phyloP scores from a whole-genome alignment of 257 asterid species.

The Craterostigma plantagineum region DNA sequence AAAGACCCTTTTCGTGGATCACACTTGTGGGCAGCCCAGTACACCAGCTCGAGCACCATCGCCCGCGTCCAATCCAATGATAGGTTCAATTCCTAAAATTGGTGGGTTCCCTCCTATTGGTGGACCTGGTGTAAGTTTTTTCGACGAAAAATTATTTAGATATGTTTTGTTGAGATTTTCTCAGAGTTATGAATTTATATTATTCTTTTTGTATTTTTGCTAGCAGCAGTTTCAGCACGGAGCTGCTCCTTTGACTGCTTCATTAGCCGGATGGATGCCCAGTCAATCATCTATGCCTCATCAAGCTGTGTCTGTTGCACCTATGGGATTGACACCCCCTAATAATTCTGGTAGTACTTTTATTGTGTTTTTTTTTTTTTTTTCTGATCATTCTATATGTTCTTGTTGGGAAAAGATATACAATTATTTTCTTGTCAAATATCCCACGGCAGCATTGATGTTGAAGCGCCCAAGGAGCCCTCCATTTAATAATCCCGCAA shows the following conservation, averaged over 20 bases:
- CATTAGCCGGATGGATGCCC: constrained; percentile 43
- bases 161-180: constrained; percentile 1
- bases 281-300: constrained; percentile 24
- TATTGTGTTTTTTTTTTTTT: constrained; percentile 3
- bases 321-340: constrained; percentile 28
- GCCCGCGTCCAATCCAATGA: constrained; percentile 19
- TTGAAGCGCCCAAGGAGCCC: constrained; percentile 43
- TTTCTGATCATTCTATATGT: not conserved
- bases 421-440: constrained; percentile 9
- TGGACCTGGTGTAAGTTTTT: constrained; percentile 31
- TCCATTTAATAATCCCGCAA: constrained; percentile 29
- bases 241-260: constrained; percentile 17
- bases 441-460: constrained; percentile 21
- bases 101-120: constrained; percentile 32
- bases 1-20: constrained; percentile 43
- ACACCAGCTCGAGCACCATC: constrained; percentile 24
- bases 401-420: not conserved
- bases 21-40: constrained; percentile 31
- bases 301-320: constrained; percentile 23
- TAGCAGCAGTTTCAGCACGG: constrained; percentile 28
- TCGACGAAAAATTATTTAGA: not conserved
- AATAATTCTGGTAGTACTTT: constrained; percentile 28
- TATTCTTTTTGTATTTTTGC: constrained; percentile 6
- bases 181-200: constrained; percentile 1
- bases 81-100: constrained; percentile 22